Percentiles rank a stretch among this genome's conserved stretches.
Evolutionary conservation across 352 stramenopile genomes (phyloP).

Genomic region (Pythium guiyangense): DNA sequence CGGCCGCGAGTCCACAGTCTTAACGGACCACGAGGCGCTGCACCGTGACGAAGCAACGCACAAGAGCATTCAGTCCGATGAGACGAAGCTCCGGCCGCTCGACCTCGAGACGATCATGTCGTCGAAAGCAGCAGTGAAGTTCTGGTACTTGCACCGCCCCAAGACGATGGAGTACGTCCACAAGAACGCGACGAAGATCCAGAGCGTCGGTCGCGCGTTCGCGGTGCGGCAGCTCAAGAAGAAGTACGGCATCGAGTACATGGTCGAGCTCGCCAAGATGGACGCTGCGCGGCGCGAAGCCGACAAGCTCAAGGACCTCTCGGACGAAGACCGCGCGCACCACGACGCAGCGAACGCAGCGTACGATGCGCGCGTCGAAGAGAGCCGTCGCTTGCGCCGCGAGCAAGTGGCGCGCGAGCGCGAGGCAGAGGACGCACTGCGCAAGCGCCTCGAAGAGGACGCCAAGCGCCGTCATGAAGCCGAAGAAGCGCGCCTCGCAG

Average conservation of each 20-base stretch:
- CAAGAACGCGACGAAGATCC: slow-evolving; percentile 86
- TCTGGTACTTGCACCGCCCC: slow-evolving; percentile 84
- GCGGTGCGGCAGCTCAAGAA: slow-evolving; percentile 68
- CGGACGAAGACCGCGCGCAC: slow-evolving; percentile 45
- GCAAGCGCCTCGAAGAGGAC: slow-evolving; percentile 41
- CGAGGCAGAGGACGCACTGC: slow-evolving; percentile 46
- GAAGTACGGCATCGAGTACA: slow-evolving; percentile 77
- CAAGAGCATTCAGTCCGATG: slow-evolving; percentile 74
- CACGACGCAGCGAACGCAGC: slow-evolving; percentile 45
- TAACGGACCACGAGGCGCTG: slow-evolving; percentile 82
- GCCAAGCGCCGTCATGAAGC: slow-evolving; percentile 14
- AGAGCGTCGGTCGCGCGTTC: slow-evolving; percentile 72
- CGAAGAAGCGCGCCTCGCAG: slow-evolving; percentile 11
- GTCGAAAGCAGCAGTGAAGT: slow-evolving; percentile 85
- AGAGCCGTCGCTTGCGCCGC: slow-evolving; percentile 68
- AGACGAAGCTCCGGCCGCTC: slow-evolving; percentile 70
- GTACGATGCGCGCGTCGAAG: slow-evolving; percentile 77
- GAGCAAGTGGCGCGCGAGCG: slow-evolving; percentile 72
- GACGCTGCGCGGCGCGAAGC: slow-evolving; percentile 63
- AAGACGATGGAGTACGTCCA: slow-evolving; percentile 90
- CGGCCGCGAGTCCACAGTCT: slow-evolving; percentile 60
- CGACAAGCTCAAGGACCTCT: slow-evolving; percentile 61
- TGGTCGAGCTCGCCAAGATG: slow-evolving; percentile 64
- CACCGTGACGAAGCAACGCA: slow-evolving; percentile 77
- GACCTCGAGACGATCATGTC: slow-evolving; percentile 87